These are phyloP conservation scores for Coprinopsis strossmayeri DNA, from an alignment of 768 basidiomycete genomes.

Conservation along the genomic window DNA sequence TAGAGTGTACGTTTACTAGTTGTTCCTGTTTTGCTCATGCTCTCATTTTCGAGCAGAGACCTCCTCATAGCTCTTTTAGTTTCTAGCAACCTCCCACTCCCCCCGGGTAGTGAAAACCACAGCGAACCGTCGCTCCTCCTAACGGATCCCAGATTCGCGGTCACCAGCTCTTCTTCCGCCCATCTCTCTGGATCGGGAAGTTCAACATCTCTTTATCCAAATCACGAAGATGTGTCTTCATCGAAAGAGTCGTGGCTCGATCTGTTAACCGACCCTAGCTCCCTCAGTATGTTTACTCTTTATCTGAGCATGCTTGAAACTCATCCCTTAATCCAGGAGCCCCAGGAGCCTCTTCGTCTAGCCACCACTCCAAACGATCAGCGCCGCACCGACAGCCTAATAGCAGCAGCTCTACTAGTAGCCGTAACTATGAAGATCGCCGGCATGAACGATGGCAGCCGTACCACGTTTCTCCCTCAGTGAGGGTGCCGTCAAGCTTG, in stretches of 20 bases:
- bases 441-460: neutral
- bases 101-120: neutral
- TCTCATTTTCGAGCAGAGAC: neutral
- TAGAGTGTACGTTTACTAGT: neutral
- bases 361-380: neutral
- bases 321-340: neutral
- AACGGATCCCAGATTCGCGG: too few species aligned
- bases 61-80: neutral
- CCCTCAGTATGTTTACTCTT: neutral
- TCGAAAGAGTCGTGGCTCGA: conserved; percentile 1
- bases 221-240: neutral
- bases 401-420: neutral
- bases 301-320: neutral
- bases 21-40: neutral
- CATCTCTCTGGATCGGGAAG: too few species aligned
- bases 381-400: neutral
- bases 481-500: neutral
- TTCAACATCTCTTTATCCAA: too few species aligned
- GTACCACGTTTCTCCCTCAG: neutral
- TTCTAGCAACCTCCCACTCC: neutral
- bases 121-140: neutral
- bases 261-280: neutral
- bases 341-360: neutral
- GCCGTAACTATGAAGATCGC: neutral
- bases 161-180: too few species aligned